phyloP scores from a whole-genome alignment of 768 basidiomycete genomes.

The Lyophyllum shimeji region DNA sequence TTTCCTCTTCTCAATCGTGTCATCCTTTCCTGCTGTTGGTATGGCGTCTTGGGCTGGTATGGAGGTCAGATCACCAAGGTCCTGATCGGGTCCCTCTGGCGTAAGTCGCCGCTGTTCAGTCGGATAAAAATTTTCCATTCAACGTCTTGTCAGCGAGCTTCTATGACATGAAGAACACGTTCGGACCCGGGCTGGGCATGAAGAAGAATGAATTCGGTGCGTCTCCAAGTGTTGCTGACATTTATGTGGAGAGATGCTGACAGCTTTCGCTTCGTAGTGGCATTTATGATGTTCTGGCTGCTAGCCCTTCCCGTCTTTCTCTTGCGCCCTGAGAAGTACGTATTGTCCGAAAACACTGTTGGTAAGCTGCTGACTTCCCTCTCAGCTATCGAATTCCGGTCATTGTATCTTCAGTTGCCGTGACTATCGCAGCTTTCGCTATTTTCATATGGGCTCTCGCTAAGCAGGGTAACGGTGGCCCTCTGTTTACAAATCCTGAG shows the following conservation, averaged over 20 bases:
- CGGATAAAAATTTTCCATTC: too few species aligned
- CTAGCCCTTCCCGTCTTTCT: constrained; percentile 28
- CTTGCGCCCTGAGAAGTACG: constrained; percentile 26
- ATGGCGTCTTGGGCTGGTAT: constrained; percentile 30
- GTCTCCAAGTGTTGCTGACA: neutral
- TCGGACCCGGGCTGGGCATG: constrained; percentile 23
- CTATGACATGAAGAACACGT: constrained; percentile 28
- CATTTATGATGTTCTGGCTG: constrained; percentile 29
- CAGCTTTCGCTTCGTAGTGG: constrained; percentile 10
- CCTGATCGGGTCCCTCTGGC: constrained; percentile 32
- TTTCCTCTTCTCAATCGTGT: constrained; percentile 27
- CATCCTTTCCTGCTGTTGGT: constrained; percentile 31
- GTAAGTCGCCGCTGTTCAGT: constrained; percentile 14
- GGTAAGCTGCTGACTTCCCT: neutral
- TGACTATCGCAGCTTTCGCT: constrained; percentile 25
- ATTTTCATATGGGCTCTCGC: constrained; percentile 28
- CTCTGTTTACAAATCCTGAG: constrained; percentile 27
- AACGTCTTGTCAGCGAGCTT: constrained; percentile 23
- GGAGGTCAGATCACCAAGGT: constrained; percentile 31
- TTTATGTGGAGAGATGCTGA: too few species aligned
- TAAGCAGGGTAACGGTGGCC: constrained; percentile 30
- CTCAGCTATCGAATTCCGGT: constrained; percentile 20
- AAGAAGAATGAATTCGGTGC: constrained; percentile 31
- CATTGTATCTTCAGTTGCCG: constrained; percentile 24
- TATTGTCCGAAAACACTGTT: neutral